Evolutionary conservation across 441 rosid species (phyloP).

Genomic region (Monsonia emarginata): DNA sequence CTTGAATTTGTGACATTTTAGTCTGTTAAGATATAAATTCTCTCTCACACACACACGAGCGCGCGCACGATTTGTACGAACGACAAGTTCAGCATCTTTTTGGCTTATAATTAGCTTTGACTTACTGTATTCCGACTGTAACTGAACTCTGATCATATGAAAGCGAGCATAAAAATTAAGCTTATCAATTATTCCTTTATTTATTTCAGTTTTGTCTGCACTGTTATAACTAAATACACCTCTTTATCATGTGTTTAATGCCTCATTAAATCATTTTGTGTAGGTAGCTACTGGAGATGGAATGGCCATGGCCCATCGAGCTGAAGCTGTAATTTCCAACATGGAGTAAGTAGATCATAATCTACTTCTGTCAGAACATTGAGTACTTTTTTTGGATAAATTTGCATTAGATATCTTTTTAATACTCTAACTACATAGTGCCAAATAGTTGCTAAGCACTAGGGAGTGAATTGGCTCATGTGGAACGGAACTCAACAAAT

Average conservation of each 20-base stretch:
- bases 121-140: neutral
- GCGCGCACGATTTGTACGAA: neutral
- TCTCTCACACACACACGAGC: neutral
- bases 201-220: neutral
- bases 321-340: constrained; percentile 87
- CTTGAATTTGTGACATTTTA: neutral
- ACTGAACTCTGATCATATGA: neutral
- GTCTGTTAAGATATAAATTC: neutral
- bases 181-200: neutral
- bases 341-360: constrained; percentile 68
- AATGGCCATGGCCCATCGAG: constrained; percentile 91
- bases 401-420: neutral
- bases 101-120: too few species aligned
- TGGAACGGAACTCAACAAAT: neutral
- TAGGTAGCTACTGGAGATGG: constrained; percentile 99
- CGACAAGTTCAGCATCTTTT: neutral
- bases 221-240: neutral
- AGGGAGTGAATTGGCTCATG: neutral
- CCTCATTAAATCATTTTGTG: constrained; percentile 8
- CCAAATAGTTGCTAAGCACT: neutral
- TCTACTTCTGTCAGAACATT: neutral
- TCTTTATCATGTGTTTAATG: neutral
- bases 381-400: neutral
- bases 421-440: neutral
- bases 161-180: neutral